phyloP scores from a whole-genome alignment of 2,329 filamentous ascomycete genomes.

The Epichloe uncinata region DNA sequence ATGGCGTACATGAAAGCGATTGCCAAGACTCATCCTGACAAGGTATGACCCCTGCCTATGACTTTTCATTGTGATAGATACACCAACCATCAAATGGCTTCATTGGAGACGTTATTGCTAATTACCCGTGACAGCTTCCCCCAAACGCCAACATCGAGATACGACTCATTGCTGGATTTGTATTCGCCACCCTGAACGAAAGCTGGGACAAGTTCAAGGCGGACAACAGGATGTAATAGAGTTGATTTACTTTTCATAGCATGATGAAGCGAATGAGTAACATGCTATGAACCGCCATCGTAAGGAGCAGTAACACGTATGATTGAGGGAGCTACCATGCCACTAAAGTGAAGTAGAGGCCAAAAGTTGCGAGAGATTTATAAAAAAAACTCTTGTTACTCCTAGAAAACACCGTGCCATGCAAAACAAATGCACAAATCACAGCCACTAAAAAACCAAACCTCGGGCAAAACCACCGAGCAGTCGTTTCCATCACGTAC shows the following conservation, averaged over 20 bases:
- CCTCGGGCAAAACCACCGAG: neutral
- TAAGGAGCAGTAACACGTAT: neutral
- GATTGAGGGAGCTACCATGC: neutral
- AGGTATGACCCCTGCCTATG: constrained; percentile 46
- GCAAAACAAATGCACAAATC: constrained; percentile 1
- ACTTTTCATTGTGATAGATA: too few relatives aligned
- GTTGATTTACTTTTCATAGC: neutral
- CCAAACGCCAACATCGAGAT: constrained; percentile 53
- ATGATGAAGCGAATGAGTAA: constrained; percentile 2
- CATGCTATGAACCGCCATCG: too few relatives aligned
- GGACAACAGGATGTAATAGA: constrained; percentile 47
- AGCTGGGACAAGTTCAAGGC: constrained; percentile 62
- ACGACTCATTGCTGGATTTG: constrained; percentile 49
- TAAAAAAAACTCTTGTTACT: constrained; percentile 1
- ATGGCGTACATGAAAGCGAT: constrained; percentile 98
- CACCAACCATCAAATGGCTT: too few relatives aligned
- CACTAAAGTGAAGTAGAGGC: neutral
- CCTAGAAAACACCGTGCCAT: constrained; percentile 13
- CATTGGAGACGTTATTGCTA: constrained; percentile 1
- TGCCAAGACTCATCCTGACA: constrained; percentile 95
- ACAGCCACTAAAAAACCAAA: neutral
- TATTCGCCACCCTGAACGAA: constrained; percentile 58
- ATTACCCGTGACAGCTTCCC: constrained; percentile 37
- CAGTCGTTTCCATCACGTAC: neutral
- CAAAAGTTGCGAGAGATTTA: neutral